Evolutionary conservation across 78 protist species (phyloP), one percentile per base, ranked within the genome.

Genomic region (Parvularia atlantis): DNA sequence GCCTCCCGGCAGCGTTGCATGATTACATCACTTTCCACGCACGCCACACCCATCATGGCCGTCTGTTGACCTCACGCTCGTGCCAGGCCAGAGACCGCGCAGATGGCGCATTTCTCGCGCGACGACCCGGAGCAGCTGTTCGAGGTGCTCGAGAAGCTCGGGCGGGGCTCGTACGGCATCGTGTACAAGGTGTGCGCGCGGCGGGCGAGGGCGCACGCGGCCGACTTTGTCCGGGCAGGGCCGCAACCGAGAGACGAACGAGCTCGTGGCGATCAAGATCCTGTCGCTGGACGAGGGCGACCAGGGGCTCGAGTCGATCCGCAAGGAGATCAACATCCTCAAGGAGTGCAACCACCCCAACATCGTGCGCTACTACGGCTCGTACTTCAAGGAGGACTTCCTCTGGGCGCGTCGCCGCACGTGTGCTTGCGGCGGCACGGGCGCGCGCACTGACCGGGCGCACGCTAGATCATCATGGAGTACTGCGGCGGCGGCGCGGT

Each of bases 401-500:
- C 84, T 89, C 37, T 89, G 91, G 90, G 86, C 83, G 44, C 28
- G 56, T 75, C 0, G 14, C 48, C 46, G 46, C 14, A 26, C n/a
- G 22, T 59, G 76, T 59, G 10, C n/a, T n/a, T n/a, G n/a, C n/a
- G 16, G 61, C 35, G 61, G 16, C 16, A 7, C 20, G 61, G 2
- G 31, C 16, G 61, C 35, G 61, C 20, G 31, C 31, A 57, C 31
- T 2, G 35, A 57, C 16, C 20, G 7, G 61, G 41, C 16, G 61
- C 2, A 31, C n/a, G n/a, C n/a, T n/a, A n/a, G n/a, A n/a, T 89
- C 71, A 86, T 73, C n/a, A 82, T 89, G 80, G 96, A 91, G 59
- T 83, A 69, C 60, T 86, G 91, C 63, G 93, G 82, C 11, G 96
- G 90, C 36, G 96, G 96, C 9, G 80, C 89, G 26, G 76, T 85